Evolutionary conservation across 257 asterid species (phyloP).

Genomic region (Penstemon eatonii): DNA sequence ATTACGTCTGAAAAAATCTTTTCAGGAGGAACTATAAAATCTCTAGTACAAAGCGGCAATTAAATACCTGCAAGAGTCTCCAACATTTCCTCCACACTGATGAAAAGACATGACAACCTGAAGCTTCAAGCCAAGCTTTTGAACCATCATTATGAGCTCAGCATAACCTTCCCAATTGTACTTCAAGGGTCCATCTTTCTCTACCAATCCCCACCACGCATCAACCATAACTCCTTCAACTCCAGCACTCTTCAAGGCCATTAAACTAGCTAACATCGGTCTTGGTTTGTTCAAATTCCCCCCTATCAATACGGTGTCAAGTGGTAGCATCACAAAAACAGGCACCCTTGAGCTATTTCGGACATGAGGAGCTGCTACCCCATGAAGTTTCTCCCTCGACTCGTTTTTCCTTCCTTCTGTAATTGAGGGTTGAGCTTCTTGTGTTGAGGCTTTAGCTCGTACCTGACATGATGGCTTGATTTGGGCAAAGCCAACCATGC

Average conservation of each 20-base stretch:
- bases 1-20: background rate
- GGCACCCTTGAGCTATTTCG: slow-evolving; percentile 57
- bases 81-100: slow-evolving; percentile 94
- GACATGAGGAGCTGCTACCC: slow-evolving; percentile 36
- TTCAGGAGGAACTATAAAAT: background rate
- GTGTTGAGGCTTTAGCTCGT: slow-evolving; percentile 44
- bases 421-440: slow-evolving; percentile 28
- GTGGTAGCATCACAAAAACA: slow-evolving; percentile 90
- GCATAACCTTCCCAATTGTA: slow-evolving; percentile 94
- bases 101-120: slow-evolving; percentile 95
- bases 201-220: slow-evolving; percentile 96
- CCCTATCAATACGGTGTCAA: slow-evolving; percentile 62
- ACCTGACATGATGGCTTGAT: slow-evolving; percentile 50
- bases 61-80: slow-evolving; percentile 81
- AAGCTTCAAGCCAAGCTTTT: slow-evolving; percentile 72
- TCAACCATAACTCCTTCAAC: slow-evolving; percentile 96
- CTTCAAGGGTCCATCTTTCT: slow-evolving; percentile 78
- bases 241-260: slow-evolving; percentile 86
- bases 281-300: slow-evolving; percentile 67
- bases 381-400: slow-evolving; percentile 54
- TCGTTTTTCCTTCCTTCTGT: slow-evolving; percentile 38
- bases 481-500: slow-evolving; percentile 50
- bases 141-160: slow-evolving; percentile 74
- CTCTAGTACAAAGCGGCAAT: background rate
- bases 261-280: slow-evolving; percentile 83